These are phyloP conservation scores for Wickerhamomyces sydowiorum DNA, from an alignment of 805 yeast species.

Conservation along the genomic window DNA sequence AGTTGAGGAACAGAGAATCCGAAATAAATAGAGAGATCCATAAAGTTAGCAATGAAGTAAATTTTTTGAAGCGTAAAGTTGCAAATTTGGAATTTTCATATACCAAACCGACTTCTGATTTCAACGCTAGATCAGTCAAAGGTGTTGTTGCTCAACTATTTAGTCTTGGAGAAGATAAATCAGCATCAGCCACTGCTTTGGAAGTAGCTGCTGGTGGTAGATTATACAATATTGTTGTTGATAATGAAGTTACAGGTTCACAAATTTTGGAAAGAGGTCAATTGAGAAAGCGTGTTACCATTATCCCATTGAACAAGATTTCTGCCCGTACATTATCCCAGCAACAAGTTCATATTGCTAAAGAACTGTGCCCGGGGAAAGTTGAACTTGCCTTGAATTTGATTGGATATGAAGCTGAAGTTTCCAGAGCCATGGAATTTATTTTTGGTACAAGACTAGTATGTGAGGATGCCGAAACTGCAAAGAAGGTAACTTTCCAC, in stretches of 20 bases:
- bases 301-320: conserved; percentile 88
- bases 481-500: conserved; percentile 82
- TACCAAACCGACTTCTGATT: conserved; percentile 54
- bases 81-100: conserved; percentile 76
- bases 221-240: conserved; percentile 86
- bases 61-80: conserved; percentile 52
- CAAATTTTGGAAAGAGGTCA: conserved; percentile 74
- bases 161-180: conserved; percentile 47
- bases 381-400: conserved; percentile 88
- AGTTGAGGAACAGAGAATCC: conserved; percentile 41
- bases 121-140: conserved; percentile 58
- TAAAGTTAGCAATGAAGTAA: conserved; percentile 40
- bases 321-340: conserved; percentile 50
- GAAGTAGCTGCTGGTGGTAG: conserved; percentile 95
- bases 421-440: conserved; percentile 78
- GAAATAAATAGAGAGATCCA: conserved; percentile 38
- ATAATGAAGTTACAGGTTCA: conserved; percentile 79
- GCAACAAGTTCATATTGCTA: conserved; percentile 57
- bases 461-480: conserved; percentile 83
- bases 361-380: conserved; percentile 69
- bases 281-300: conserved; percentile 76
- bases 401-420: conserved; percentile 66
- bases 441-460: conserved; percentile 89
- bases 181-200: conserved; percentile 69
- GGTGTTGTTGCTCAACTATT: conserved; percentile 91